Evolutionary conservation across 768 basidiomycete genomes (phyloP), one percentile per base, ranked within the genome.

Genomic region (Fibroporia radiculosa): DNA sequence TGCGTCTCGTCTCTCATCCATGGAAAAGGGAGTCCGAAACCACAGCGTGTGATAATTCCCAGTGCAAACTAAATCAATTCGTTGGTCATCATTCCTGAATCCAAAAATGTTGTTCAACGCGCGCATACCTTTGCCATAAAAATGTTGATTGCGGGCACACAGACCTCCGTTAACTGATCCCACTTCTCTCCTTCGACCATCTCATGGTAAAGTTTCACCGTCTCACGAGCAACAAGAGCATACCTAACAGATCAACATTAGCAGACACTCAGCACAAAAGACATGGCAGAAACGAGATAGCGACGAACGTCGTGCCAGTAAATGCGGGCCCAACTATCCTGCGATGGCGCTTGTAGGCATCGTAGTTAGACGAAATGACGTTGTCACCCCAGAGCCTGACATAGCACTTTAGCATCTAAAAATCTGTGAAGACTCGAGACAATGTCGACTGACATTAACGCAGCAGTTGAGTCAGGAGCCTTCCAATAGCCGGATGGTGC

Each of bases 381-480:
- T 38, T 46, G 3, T 46, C 45, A 3, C 45, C 45, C 45, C 45
- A 46, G 16, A 46, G 33, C n/a, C 45, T 46, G 24, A 27, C 12
- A 22, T 16, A 18, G 33, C 18, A n/a, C 26, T 18, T 14, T 22
- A 25, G 16, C 3, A 25, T 11, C n/a, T 12, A 6, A 27, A 13
- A 23, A 38, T 26, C 11, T 36, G 32, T 4, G 12, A 24, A 8
- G 31, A n/a, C 29, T 25, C 28, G n/a, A n/a, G n/a, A n/a, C n/a
- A n/a, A n/a, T n/a, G n/a, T 42, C 10, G 34, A n/a, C 4, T 7
- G 16, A 32, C 4, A 27, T 40, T 35, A 32, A 20, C 39, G 41
- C 7, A 42, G 41, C n/a, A 29, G 41, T 16, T 6, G 38, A 6
- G 14, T 23, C 20, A 8, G 36, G 37, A 6, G 27, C 18, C 33